Percentiles rank a stretch among this genome's conserved stretches.
Evolutionary conservation across 768 basidiomycete species (phyloP).

Genomic region (Auriculariales sp.): DNA sequence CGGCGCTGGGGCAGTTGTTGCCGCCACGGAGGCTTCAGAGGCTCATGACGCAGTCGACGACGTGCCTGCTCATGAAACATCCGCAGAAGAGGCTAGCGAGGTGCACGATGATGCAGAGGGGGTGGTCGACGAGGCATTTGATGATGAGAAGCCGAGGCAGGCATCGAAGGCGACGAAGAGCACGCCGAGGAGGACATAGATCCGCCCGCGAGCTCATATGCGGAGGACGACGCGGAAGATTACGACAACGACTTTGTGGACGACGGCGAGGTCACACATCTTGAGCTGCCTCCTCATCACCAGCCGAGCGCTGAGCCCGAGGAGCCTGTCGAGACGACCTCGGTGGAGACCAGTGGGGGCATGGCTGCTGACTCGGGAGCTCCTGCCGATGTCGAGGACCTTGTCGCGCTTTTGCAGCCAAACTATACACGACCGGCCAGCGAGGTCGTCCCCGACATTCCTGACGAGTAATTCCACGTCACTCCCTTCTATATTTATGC

Average conservation of each 20-base stretch:
- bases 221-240: conserved; percentile 14
- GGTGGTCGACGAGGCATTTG: conserved; percentile 6
- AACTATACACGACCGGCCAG: not conserved
- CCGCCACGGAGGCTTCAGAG: conserved; percentile 11
- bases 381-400: not conserved
- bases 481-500: no score
- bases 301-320: conserved; percentile 5
- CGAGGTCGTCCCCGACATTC: not conserved
- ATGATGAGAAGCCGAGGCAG: conserved; percentile 12
- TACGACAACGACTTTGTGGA: conserved; percentile 12
- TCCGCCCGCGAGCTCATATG: conserved; percentile 9
- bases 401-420: not conserved
- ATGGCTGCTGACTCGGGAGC: not conserved
- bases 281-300: not conserved
- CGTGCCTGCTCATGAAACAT: not conserved
- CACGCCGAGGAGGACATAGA: not conserved
- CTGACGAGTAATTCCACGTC: no score
- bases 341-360: no score
- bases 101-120: conserved; percentile 2
- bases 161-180: not conserved
- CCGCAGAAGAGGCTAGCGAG: not conserved
- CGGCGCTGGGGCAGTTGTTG: not conserved
- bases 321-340: conserved; percentile 5
- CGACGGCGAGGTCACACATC: conserved; percentile 5
- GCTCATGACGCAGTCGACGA: conserved; percentile 1